phyloP scores from a whole-genome alignment of 2,329 filamentous ascomycete genomes.

The Ophioceras dolichostomum region DNA sequence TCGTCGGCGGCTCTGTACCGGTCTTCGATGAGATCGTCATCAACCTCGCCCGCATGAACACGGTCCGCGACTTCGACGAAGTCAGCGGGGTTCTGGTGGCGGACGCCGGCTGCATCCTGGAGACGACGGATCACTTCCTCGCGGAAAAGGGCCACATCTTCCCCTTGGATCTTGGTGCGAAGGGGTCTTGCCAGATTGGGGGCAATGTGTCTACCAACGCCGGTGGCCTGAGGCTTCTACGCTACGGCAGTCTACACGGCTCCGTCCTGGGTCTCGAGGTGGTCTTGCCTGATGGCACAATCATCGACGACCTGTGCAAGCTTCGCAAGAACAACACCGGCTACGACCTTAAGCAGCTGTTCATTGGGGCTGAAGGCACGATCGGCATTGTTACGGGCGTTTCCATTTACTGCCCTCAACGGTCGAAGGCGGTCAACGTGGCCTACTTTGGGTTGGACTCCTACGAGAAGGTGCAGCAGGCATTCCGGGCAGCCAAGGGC shows the following conservation, averaged over 20 bases:
- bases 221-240: slow-evolving; percentile 75
- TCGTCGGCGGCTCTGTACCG: slow-evolving; percentile 90
- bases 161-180: slow-evolving; percentile 92
- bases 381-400: slow-evolving; percentile 88
- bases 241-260: slow-evolving; percentile 91
- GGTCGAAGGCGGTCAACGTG: slow-evolving; percentile 81
- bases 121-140: slow-evolving; percentile 76
- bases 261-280: slow-evolving; percentile 87
- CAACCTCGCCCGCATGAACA: slow-evolving; percentile 81
- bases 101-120: slow-evolving; percentile 84
- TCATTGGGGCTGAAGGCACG: slow-evolving; percentile 91
- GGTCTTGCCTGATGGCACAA: slow-evolving; percentile 83
- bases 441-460: slow-evolving; percentile 87
- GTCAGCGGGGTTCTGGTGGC: slow-evolving; percentile 82
- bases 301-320: slow-evolving; percentile 78
- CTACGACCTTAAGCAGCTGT: slow-evolving; percentile 93
- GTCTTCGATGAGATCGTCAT: slow-evolving; percentile 98
- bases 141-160: slow-evolving; percentile 80
- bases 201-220: slow-evolving; percentile 96
- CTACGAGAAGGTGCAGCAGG: slow-evolving; percentile 76
- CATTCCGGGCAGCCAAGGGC: slow-evolving; percentile 79
- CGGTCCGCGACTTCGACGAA: slow-evolving; percentile 83
- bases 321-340: slow-evolving; percentile 98
- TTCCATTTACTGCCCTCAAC: slow-evolving; percentile 79
- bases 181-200: slow-evolving; percentile 92